Evolutionary conservation across 129 eudicot species (phyloP), one percentile per base, ranked within the genome.

Genomic region (Scalesia atractyloides): DNA sequence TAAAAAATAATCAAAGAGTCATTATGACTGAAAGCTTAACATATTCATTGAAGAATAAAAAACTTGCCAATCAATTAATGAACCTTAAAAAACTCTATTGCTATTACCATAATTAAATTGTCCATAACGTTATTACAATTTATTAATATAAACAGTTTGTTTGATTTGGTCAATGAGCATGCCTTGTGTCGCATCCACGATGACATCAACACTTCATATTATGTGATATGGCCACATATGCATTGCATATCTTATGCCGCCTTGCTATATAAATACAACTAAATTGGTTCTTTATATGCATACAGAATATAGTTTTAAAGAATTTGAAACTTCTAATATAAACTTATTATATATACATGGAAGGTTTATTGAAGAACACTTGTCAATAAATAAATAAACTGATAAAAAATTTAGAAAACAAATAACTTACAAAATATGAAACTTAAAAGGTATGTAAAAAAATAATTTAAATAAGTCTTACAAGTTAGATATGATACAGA

Each of bases 131-230:
- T 49, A 50, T 14, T 50, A 18, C 18, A 5, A 7, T 16, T 52
- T 52, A 52, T 52, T 16, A 52, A 8, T 52, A 17, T 20, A 30
- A 52, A 52, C 10, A 7, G 59, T 52, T 16, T 17, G 11, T 52
- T 52, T 52, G 59, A 52, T 52, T 52, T 52, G 59, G 58, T 52
- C 58, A 52, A 52, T 16, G 58, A 52, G 58, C 58, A 52, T 52
- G 58, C 58, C 24, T 52, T 52, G 59, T 52, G 59, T 52, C 26
- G 7, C 59, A 17, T 52, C 59, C 26, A 52, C 24, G 59, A 52
- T 52, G 59, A 17, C 59, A 52, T 52, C 59, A 52, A 52, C 59
- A 52, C 9, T 8, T 52, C 26, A 52, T 17, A 6, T 17, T 7
- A 7, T 52, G 24, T 17, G 7, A 51, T 52, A 52, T 52, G 59